These are phyloP conservation scores for Pistacia vera DNA, from an alignment of 345 rosid genomes.

Conservation along the genomic window DNA sequence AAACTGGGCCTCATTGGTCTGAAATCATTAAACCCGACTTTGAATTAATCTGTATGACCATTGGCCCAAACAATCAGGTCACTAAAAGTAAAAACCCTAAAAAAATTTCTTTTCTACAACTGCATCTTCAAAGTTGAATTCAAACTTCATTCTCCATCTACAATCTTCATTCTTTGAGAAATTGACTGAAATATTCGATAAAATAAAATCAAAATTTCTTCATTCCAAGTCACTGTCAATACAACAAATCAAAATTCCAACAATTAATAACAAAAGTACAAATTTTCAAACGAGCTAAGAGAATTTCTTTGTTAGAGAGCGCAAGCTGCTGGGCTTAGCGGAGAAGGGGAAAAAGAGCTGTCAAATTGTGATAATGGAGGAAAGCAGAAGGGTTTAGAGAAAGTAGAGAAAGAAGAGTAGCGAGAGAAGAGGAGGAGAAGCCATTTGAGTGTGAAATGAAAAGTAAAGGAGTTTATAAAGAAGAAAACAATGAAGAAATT, in stretches of 20 bases:
- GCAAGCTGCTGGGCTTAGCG: conserved; percentile 41
- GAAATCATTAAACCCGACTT: too few species aligned
- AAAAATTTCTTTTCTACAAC: too few species aligned
- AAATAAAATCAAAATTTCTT: too few species aligned
- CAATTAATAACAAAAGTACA: not conserved
- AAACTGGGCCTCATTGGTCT: too few species aligned
- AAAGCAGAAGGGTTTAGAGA: conserved; percentile 34
- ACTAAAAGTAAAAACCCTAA: too few species aligned
- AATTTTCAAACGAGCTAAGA: not conserved
- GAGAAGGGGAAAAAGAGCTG: conserved; percentile 51
- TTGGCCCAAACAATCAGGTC: too few species aligned
- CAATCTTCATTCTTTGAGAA: too few species aligned
- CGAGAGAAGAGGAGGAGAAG: conserved; percentile 35
- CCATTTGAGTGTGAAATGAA: conserved; percentile 11
- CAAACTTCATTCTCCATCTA: too few species aligned
- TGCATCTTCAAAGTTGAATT: too few species aligned
- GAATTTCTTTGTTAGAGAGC: conserved; percentile 37
- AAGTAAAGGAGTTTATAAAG: not conserved
- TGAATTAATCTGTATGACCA: too few species aligned
- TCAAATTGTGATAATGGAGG: conserved; percentile 24
- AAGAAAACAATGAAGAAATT: not conserved
- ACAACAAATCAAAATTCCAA: not conserved
- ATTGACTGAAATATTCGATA: too few species aligned
- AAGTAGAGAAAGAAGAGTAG: conserved; percentile 42
- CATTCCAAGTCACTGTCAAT: not conserved